Base-by-base conservation (phyloP, 345 rosid genomes). In the Hibiscus tridactylites region DNA sequence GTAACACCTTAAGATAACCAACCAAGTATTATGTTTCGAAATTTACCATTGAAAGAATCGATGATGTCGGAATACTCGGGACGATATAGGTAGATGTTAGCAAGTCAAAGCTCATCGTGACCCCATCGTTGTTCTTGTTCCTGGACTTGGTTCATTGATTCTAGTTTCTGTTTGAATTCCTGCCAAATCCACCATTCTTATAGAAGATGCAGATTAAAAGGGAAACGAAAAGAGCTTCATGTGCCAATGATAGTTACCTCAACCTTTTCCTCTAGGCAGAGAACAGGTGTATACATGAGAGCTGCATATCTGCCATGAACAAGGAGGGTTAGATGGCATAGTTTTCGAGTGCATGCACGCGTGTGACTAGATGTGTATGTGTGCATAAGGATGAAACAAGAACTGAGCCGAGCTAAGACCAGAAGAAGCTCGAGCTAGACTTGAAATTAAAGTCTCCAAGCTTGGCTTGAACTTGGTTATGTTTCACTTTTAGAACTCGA, bases 211-310 rank as follows among this genome's bases (percentile, higher is more conserved):
- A 29, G 61, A 57, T 47, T 63, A 61, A 52, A 19, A 29, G 9
- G 26, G 47, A 42, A 39, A n/a, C 0, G 16, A 26, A 2, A 6
- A 53, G 62, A 21, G 44, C 57, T 47, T 31, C 53, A 54, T 68
- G 28, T n/a, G 24, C 9, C 53, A 26, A 24, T 15, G 17, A 49
- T 17, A 17, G 29, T 56, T 77, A 80, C 85, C 83, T 78, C 71
- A 4, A 83, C 76, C 73, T 75, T 80, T 59, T 62, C 79, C 61
- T 73, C 85, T 67, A 75, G 19, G 71, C 85, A 83, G 9, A 83
- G 46, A 12, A 74, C 78, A 12, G 85, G 85, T 17, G 80, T 78
- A 42, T 73, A 78, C 33, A 83, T 13, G 9, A 80, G 10, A 61
- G 80, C 81, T 46, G 68, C 78, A 53, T 83, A 82, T 42, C 85